phyloP scores from a whole-genome alignment of 2,329 filamentous ascomycete genomes.

The Colletotrichum kahawae region DNA sequence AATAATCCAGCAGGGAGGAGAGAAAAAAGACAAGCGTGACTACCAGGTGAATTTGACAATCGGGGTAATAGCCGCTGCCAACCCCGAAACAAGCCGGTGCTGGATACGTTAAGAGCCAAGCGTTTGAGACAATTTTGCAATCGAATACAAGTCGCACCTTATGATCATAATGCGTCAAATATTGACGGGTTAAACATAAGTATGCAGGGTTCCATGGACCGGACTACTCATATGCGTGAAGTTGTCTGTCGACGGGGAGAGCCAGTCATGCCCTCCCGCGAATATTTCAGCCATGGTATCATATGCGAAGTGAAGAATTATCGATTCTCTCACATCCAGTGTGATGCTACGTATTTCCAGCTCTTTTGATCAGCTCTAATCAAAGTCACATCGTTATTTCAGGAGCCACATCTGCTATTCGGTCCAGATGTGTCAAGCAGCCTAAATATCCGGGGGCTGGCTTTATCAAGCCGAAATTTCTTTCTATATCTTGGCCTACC shows the following conservation, averaged over 20 bases:
- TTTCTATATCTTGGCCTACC: neutral
- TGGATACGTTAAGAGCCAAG: neutral
- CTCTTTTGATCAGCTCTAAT: neutral
- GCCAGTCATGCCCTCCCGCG: neutral
- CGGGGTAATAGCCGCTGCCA: neutral
- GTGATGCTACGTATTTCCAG: no score
- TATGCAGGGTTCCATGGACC: neutral
- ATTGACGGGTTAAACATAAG: neutral
- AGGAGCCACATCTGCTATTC: neutral
- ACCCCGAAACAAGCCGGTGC: neutral
- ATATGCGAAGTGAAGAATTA: no score
- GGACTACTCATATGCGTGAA: neutral
- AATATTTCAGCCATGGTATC: neutral
- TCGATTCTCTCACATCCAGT: no score
- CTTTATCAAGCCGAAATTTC: neutral
- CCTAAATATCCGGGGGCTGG: neutral
- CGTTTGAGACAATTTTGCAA: neutral
- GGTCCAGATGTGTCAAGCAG: neutral
- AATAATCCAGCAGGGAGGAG: neutral
- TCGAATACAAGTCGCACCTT: neutral
- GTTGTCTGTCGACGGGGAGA: neutral
- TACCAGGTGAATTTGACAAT: neutral
- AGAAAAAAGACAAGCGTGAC: neutral
- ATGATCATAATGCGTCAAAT: accelerated
- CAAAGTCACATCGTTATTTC: neutral